phyloP scores from a whole-genome alignment of 1,284 basidiomycete species.

The Hypsizygus ulmarius region DNA sequence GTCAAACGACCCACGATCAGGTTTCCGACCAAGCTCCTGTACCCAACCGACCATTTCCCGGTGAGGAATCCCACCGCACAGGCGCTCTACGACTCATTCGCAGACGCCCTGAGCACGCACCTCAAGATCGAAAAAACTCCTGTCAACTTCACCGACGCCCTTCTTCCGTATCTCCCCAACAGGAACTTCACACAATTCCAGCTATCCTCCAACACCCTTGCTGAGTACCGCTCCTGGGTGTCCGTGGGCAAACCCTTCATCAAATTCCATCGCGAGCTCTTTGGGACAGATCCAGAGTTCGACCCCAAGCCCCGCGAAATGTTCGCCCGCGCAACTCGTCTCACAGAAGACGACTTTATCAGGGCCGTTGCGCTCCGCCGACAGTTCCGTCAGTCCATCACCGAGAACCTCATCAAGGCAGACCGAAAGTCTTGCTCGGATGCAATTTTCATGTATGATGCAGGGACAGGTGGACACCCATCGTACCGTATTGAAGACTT shows the following conservation, averaged over 20 bases:
- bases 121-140: constrained; percentile 24
- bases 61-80: constrained; percentile 29
- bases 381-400: constrained; percentile 23
- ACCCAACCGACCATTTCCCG: constrained; percentile 35
- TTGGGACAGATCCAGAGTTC: constrained; percentile 24
- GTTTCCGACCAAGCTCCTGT: constrained; percentile 30
- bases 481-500: constrained; percentile 33
- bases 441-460: constrained; percentile 34
- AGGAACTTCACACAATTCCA: constrained; percentile 28
- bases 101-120: constrained; percentile 21
- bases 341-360: constrained; percentile 25
- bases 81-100: constrained; percentile 28
- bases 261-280: constrained; percentile 20
- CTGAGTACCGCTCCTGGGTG: constrained; percentile 33
- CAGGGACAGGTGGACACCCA: constrained; percentile 30
- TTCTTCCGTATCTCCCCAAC: constrained; percentile 29
- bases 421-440: constrained; percentile 33
- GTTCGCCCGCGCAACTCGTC: constrained; percentile 26
- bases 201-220: constrained; percentile 28
- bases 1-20: constrained; percentile 20
- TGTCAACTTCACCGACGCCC: constrained; percentile 27
- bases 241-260: constrained; percentile 30
- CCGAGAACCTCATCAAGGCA: constrained; percentile 24
- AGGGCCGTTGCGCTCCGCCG: constrained; percentile 24
- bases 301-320: constrained; percentile 30